phyloP scores from a whole-genome alignment of 768 basidiomycete species.

The Tremella mesenterica region DNA sequence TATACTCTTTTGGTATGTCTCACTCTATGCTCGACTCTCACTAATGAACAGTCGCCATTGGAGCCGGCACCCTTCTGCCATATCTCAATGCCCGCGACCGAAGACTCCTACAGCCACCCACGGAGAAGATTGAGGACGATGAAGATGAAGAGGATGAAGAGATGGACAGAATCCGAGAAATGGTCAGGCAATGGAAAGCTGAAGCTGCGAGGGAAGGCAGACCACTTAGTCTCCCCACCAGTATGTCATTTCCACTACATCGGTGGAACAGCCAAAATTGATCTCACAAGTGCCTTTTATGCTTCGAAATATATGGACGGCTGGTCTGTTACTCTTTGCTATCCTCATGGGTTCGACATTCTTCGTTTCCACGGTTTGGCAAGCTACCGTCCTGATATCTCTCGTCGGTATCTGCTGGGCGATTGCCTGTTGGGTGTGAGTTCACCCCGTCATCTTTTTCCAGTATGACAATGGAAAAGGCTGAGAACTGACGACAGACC shows the following conservation, averaged over 20 bases:
- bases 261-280: background rate
- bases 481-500: constrained; percentile 46
- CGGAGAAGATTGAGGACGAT: constrained; percentile 22
- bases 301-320: constrained; percentile 87
- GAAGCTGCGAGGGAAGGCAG: constrained; percentile 70
- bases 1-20: constrained; percentile 73
- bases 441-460: too few relatives aligned
- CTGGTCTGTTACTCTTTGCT: constrained; percentile 70
- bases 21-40: background rate
- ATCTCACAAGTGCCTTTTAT: constrained; percentile 68
- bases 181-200: constrained; percentile 71
- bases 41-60: constrained; percentile 60
- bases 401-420: constrained; percentile 92
- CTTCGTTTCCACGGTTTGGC: constrained; percentile 69
- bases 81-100: constrained; percentile 72
- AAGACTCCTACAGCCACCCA: constrained; percentile 58
- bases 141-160: constrained; percentile 61
- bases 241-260: constrained; percentile 15
- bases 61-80: constrained; percentile 71
- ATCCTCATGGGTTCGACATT: constrained; percentile 71
- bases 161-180: constrained; percentile 58
- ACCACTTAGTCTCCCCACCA: constrained; percentile 68
- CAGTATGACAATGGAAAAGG: background rate
- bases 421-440: constrained; percentile 82
- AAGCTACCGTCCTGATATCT: constrained; percentile 73